These are phyloP conservation scores for Blastobotrys persicus DNA, from an alignment of 1,139 yeast genomes.

Conservation along the genomic window DNA sequence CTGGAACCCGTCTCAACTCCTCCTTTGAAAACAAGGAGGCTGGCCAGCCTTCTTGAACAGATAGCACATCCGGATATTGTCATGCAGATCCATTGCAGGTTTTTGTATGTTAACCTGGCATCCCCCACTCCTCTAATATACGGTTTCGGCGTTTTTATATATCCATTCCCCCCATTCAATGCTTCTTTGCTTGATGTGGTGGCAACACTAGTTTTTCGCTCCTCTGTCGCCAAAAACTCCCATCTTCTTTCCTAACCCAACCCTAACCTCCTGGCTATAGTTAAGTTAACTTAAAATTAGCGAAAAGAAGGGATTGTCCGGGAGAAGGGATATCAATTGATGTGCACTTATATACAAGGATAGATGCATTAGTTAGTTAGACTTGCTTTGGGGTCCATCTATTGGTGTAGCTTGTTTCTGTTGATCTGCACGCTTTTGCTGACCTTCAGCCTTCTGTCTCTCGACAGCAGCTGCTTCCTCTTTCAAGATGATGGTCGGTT, in stretches of 20 bases:
- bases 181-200: background rate
- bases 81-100: background rate
- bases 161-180: background rate
- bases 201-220: background rate
- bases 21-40: background rate
- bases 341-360: too few relatives aligned
- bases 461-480: conserved; percentile 5
- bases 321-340: background rate
- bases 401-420: background rate
- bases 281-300: background rate
- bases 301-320: too few relatives aligned
- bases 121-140: background rate
- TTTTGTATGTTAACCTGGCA: background rate
- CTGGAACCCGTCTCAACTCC: background rate
- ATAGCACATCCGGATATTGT: background rate
- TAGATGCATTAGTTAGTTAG: background rate
- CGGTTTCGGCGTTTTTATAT: too few relatives aligned
- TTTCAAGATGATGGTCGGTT: conserved; percentile 40
- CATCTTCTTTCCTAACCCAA: background rate
- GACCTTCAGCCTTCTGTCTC: background rate
- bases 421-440: background rate
- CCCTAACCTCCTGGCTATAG: background rate
- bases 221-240: background rate
- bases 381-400: background rate
- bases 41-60: background rate